phyloP scores from a whole-genome alignment of 176 grass and related monocot genomes.

The Poa pratensis region DNA sequence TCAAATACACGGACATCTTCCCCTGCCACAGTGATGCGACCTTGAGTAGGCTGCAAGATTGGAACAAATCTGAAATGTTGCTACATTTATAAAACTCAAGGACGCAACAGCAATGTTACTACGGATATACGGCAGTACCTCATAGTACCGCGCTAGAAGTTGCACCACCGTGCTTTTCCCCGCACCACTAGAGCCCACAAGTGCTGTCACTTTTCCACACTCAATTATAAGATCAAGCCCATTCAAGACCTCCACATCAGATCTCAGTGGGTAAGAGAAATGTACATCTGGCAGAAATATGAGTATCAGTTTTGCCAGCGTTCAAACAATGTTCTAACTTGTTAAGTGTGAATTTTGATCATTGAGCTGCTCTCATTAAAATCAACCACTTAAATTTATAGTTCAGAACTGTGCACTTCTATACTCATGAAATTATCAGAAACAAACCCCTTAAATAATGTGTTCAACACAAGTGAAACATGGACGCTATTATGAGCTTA shows the following conservation, averaged over 20 bases:
- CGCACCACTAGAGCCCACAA: slow-evolving; percentile 93
- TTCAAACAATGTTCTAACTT: neutral
- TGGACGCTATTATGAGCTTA: neutral
- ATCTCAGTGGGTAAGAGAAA: slow-evolving; percentile 94
- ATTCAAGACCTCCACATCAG: slow-evolving; percentile 87
- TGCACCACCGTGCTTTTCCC: slow-evolving; percentile 98
- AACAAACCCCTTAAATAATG: neutral
- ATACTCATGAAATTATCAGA: slow-evolving; percentile 15
- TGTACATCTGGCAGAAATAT: slow-evolving; percentile 73
- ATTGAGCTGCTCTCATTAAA: slow-evolving; percentile 23
- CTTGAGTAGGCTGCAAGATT: slow-evolving; percentile 79
- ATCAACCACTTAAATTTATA: neutral
- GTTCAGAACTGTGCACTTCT: neutral
- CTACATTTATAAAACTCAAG: slow-evolving; percentile 33
- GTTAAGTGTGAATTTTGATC: slow-evolving; percentile 16
- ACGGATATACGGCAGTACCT: slow-evolving; percentile 55
- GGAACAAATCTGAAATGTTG: slow-evolving; percentile 33
- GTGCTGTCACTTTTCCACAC: slow-evolving; percentile 92
- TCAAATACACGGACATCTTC: slow-evolving; percentile 96
- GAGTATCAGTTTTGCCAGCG: slow-evolving; percentile 25
- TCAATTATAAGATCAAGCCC: slow-evolving; percentile 82
- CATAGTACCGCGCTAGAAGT: slow-evolving; percentile 93
- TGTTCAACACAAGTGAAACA: neutral
- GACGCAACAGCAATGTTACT: slow-evolving; percentile 17
- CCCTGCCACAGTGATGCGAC: slow-evolving; percentile 81